Evolutionary conservation across 2,329 filamentous ascomycete genomes (phyloP).

Genomic region (Cladobotryum mycophilum): DNA sequence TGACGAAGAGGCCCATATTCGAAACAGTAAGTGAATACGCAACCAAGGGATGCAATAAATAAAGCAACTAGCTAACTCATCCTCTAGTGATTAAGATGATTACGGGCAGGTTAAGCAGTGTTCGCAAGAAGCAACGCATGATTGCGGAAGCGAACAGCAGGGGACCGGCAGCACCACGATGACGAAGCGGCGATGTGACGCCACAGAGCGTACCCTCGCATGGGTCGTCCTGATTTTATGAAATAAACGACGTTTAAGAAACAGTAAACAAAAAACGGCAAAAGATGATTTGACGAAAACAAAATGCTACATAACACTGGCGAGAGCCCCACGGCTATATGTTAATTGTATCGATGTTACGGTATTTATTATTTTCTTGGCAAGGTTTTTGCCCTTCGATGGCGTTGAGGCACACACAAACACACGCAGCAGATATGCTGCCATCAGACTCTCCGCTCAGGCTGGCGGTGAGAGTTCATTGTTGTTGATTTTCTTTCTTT

Average conservation of each 20-base stretch:
- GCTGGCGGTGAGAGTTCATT: slow-evolving; percentile 22
- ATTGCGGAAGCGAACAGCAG: slow-evolving; percentile 52
- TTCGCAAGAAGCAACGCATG: slow-evolving; percentile 55
- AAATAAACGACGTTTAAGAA: slow-evolving; percentile 1
- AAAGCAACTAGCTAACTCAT: not conserved
- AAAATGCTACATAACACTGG: slow-evolving; percentile 7
- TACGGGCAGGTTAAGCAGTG: slow-evolving; percentile 45
- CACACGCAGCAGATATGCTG: not conserved
- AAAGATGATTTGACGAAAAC: slow-evolving; percentile 5
- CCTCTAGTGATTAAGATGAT: slow-evolving; percentile 55
- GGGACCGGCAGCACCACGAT: slow-evolving; percentile 38
- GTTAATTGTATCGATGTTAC: slow-evolving; percentile 2
- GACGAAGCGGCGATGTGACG: slow-evolving; percentile 50
- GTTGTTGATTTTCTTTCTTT: slow-evolving; percentile 9
- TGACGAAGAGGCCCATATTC: slow-evolving; percentile 66
- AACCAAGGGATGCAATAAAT: not conserved
- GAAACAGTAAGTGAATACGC: slow-evolving; percentile 54
- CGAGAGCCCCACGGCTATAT: slow-evolving; percentile 12
- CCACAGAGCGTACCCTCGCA: slow-evolving; percentile 48
- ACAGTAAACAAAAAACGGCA: slow-evolving; percentile 1
- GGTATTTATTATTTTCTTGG: not conserved
- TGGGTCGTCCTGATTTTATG: slow-evolving; percentile 28
- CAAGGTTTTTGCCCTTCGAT: not conserved
- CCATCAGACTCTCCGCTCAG: slow-evolving; percentile 10
- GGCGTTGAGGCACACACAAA: slow-evolving; percentile 6